A percentile compares a stretch with the other conserved stretches of the same genome.
Evolutionary conservation across 108 stramenopile genomes (phyloP).

Genomic region (Schizochytrium sp.): DNA sequence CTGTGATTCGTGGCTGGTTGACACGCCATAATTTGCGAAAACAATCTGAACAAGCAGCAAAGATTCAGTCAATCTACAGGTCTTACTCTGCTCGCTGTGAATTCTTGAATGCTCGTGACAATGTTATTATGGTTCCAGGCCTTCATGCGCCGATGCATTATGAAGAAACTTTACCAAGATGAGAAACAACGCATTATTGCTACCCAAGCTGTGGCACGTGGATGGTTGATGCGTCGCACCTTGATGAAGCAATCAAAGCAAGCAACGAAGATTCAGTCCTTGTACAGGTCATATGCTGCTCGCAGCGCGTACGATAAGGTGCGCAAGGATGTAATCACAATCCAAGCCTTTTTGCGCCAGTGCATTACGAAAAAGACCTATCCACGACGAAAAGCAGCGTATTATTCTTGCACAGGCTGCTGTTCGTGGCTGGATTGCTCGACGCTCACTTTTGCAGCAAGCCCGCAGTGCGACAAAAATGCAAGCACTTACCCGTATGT

Average conservation of each 20-base stretch:
- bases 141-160: neutral
- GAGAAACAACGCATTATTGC: neutral
- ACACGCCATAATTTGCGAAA: too few relatives aligned
- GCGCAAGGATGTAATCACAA: neutral
- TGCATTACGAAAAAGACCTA: neutral
- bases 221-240: neutral
- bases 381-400: too few relatives aligned
- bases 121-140: too few relatives aligned
- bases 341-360: neutral
- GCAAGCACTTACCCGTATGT: too few relatives aligned
- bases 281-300: neutral
- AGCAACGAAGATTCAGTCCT: neutral
- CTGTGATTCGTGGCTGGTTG: neutral
- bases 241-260: neutral
- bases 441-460: neutral
- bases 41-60: too few relatives aligned
- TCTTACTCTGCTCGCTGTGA: too few relatives aligned
- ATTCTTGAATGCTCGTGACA: too few relatives aligned
- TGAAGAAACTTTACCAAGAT: neutral
- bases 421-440: constrained; percentile 9
- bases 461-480: neutral
- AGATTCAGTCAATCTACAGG: too few relatives aligned
- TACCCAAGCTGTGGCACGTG: constrained; percentile 11
- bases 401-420: neutral
- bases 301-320: neutral